Base-by-base conservation (phyloP, 129 eudicot species). In the Pulicaria dysenterica region DNA sequence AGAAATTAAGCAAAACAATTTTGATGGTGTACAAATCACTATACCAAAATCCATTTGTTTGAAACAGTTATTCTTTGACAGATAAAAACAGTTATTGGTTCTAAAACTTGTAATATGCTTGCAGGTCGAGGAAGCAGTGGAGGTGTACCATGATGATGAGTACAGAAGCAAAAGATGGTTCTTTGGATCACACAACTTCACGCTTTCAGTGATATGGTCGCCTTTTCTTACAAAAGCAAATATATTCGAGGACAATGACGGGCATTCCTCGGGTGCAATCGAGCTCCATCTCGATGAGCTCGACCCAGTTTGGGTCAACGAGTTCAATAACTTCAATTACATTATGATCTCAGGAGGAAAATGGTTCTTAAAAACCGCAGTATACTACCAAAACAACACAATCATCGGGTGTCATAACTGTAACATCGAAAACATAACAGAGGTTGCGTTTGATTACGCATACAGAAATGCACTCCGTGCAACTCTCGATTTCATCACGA, bases 341-440 rank as follows among this genome's bases (percentile, higher is more conserved):
- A 68, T 83, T 14, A 55, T 82, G 55, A 84, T 87, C 34, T 88
- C 88, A 0, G 96, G 90, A 0, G 98, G 96, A 5, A 83, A 89
- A 77, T 93, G 98, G 98, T 89, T 83, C 45, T 81, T 93, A 16
- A 93, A 87, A 81, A 73, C 82, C 1, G 88, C 98, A 1, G 17
- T 93, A 6, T 93, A 85, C 83, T 79, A 85, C 5, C 92, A 93
- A 67, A 87, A 93, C 73, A 39, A 84, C 83, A 82, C 84, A 0
- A 19, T 89, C 4, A 66, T 69, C 10, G 96, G 95, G 41, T 89
- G 96, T 75, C 96, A 85, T 62, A 80, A 79, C 50, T 89, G 96
- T 61, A 75, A 57, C 8, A 69, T 72, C 2, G 69, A 80, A 49
- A 89, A 92, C 66, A 41, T 87, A 39, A 74, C 86, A 0, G 80